A percentile compares a stretch with the other conserved stretches of the same genome.
Conservation (phyloP, 257 asterid species). For the Henckelia pumila region DNA sequence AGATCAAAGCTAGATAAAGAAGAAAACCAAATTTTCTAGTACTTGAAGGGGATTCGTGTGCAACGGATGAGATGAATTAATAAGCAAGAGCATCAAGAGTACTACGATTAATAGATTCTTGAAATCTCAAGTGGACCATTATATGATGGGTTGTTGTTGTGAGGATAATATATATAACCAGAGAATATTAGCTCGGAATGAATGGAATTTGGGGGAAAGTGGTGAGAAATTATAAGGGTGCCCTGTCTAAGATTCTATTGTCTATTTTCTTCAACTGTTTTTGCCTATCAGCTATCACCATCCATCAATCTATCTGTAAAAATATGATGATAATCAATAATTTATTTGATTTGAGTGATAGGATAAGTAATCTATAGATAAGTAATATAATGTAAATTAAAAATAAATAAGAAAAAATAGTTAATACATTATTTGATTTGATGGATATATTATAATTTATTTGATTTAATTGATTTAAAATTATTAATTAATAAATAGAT, state of each 20-base stretch:
- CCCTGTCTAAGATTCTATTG: constrained; percentile 20
- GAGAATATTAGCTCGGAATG: constrained; percentile 18
- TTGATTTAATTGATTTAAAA: too few species aligned
- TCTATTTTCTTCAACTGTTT: background rate
- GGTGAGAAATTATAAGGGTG: constrained; percentile 34
- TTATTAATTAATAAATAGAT: too few species aligned
- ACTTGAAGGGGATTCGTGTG: too few species aligned
- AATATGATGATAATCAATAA: too few species aligned
- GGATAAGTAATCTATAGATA: too few species aligned
- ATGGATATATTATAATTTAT: too few species aligned
- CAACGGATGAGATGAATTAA: constrained; percentile 9
- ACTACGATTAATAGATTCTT: constrained; percentile 20
- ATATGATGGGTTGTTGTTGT: constrained; percentile 20
- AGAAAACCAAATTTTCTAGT: too few species aligned
- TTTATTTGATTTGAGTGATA: too few species aligned
- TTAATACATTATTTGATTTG: too few species aligned
- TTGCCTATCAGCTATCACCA: background rate
- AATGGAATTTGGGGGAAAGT: constrained; percentile 32
- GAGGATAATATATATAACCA: background rate
- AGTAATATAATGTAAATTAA: too few species aligned
- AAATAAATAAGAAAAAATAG: too few species aligned
- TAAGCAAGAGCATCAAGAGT: background rate
- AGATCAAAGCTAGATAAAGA: background rate
- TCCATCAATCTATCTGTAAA: constrained; percentile 29
- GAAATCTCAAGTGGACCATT: too few species aligned